Evolutionary conservation across 176 grass and related monocot genomes (phyloP).

Genomic region (Tillandsia fasciculata): DNA sequence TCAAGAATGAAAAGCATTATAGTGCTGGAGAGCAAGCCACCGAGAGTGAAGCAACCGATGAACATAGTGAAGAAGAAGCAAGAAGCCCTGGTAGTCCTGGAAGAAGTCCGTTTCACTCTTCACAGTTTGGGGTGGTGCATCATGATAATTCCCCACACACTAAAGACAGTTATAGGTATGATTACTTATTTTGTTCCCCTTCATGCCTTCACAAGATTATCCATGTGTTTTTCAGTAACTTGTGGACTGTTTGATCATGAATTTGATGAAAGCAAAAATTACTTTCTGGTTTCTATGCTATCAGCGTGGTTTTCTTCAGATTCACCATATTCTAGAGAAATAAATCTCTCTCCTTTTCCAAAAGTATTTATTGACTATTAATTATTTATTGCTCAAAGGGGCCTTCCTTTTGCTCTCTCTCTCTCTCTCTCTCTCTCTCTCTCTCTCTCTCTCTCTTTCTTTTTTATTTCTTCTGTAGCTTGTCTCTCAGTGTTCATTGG

Average conservation of each 20-base stretch:
- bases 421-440: background rate
- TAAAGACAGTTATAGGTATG: conserved; percentile 76
- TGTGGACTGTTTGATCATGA: background rate
- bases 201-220: background rate
- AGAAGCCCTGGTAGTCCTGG: conserved; percentile 55
- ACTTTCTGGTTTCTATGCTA: background rate
- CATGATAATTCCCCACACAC: conserved; percentile 52
- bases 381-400: too few relatives aligned
- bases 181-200: background rate
- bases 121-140: conserved; percentile 36
- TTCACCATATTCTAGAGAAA: too few relatives aligned
- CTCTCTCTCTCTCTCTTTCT: background rate
- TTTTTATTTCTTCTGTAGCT: background rate
- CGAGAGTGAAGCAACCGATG: conserved; percentile 65
- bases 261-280: conserved; percentile 9
- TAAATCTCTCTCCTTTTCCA: too few relatives aligned
- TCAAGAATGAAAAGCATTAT: conserved; percentile 48
- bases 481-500: background rate
- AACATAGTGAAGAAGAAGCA: conserved; percentile 71
- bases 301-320: too few relatives aligned
- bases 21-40: conserved; percentile 30
- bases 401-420: too few relatives aligned
- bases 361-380: too few relatives aligned
- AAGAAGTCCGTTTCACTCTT: conserved; percentile 83
- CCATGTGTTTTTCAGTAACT: background rate